Base-by-base conservation (phyloP, 345 rosid species). In the Reutealis trisperma region DNA sequence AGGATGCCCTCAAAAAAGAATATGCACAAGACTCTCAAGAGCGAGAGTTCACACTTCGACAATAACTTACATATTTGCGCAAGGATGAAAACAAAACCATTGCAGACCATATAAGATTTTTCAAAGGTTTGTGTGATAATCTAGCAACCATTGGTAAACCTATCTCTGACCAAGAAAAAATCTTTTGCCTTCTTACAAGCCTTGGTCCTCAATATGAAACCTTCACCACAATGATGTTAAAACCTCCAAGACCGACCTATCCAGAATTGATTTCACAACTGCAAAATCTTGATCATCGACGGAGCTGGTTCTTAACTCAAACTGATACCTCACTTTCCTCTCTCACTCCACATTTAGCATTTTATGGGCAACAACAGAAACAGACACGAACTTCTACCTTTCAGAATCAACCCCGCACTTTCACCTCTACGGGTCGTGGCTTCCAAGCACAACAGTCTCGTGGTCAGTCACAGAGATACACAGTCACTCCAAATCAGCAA, bases 21-120 rank as follows among this genome's bases (percentile, higher is more conserved):
- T 70, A 49, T 54, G 73, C 73, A 11, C 60, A 49, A 30, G 73
- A 70, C 12, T 70, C 73, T 9, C 44, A 70, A 70, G 73, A 70
- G 18, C 19, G 73, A 27, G 73, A 52, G 22, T 70, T 70, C 30
- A 45, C 67, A 0, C 19, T 63, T 14, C 55, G 21, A 8, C 58
- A 69, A 69, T 59, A 69, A 25, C 59, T 69, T 0, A 49, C 73
- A 11, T 49, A 49, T 24, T 42, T 70, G 24, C 44, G 73, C 0
- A 70, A 70, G 25, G 73, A 52, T 11, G 44, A 25, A 9, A 27
- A 30, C 73, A 70, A 13, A 2, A 63, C 34, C 66, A 27, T 63
- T 63, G 12, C 8, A 54, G 62, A 70, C 24, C 44, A 70, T 18
- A 51, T 70, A 5, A 22, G 73, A 0, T 4, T 13, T 16, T 70